These are phyloP conservation scores for Sabuloglossum arenarium DNA, from an alignment of 495 filamentous ascomycete genomes.

Conservation along the genomic window DNA sequence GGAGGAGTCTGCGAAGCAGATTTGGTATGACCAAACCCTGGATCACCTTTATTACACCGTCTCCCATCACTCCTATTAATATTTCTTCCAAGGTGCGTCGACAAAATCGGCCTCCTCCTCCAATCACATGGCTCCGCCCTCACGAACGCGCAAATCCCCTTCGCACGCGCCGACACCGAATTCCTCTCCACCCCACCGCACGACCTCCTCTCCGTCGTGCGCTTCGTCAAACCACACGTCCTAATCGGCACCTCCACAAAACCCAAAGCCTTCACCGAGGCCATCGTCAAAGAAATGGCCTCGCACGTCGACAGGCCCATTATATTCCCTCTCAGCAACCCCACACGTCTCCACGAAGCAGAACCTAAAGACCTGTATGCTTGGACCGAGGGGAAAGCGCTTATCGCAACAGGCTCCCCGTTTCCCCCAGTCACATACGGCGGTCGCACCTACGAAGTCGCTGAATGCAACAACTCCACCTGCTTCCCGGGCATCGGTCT, in stretches of 20 bases:
- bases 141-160: slow-evolving; percentile 42
- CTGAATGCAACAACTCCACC: slow-evolving; percentile 84
- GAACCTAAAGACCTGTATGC: slow-evolving; percentile 50
- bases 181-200: slow-evolving; percentile 34
- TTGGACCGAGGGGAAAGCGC: slow-evolving; percentile 59
- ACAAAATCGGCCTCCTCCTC: slow-evolving; percentile 61
- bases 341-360: slow-evolving; percentile 69
- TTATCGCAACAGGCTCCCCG: slow-evolving; percentile 73
- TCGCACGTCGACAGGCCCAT: slow-evolving; percentile 54
- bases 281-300: slow-evolving; percentile 61
- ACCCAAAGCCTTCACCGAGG: slow-evolving; percentile 57
- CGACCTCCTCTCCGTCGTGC: slow-evolving; percentile 44
- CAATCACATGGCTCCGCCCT: slow-evolving; percentile 37
- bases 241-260: slow-evolving; percentile 71
- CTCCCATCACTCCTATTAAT: not conserved
- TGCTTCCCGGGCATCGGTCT: slow-evolving; percentile 75
- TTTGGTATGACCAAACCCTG: slow-evolving; percentile 39
- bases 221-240: slow-evolving; percentile 56
- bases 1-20: slow-evolving; percentile 57
- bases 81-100: slow-evolving; percentile 41
- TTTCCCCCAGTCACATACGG: slow-evolving; percentile 56
- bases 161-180: slow-evolving; percentile 40
- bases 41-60: too few relatives aligned
- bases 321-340: slow-evolving; percentile 72
- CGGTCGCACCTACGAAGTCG: slow-evolving; percentile 44